A percentile compares a stretch with the other conserved stretches of the same genome.
Evolutionary conservation across 2,329 filamentous ascomycete genomes (phyloP).

Genomic region (Aplosporella prunicola): DNA sequence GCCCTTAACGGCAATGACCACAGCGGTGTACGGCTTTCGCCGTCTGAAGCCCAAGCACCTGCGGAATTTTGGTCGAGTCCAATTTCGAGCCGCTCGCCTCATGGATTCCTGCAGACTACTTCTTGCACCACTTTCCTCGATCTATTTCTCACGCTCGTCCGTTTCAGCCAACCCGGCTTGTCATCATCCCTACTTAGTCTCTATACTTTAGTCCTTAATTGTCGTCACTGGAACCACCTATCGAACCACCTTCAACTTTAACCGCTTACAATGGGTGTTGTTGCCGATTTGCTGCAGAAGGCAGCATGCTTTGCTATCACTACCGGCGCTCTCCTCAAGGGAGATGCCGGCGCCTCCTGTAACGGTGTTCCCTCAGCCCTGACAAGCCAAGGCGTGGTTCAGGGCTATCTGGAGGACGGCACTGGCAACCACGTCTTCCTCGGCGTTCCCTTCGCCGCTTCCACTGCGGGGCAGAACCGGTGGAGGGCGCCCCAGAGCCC

Average conservation of each 20-base stretch:
- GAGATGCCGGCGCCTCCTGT: constrained; percentile 4
- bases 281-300: neutral
- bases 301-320: constrained; percentile 1
- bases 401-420: constrained; percentile 3
- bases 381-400: constrained; percentile 7
- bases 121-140: neutral
- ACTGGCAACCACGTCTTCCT: constrained; percentile 10
- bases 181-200: constrained; percentile 2
- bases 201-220: neutral
- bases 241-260: neutral
- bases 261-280: constrained; percentile 1
- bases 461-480: constrained; percentile 6
- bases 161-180: constrained; percentile 8
- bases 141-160: constrained; percentile 6
- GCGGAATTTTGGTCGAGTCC: too few species aligned
- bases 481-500: constrained; percentile 6
- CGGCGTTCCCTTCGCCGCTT: constrained; percentile 11
- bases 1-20: too few species aligned
- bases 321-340: neutral
- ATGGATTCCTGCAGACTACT: too few species aligned
- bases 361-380: constrained; percentile 2
- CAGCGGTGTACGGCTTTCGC: too few species aligned
- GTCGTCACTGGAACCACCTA: constrained; percentile 1
- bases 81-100: too few species aligned
- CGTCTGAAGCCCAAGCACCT: too few species aligned